Base-by-base conservation (phyloP, 108 stramenopile species). In the Pseudonitzschia pungens region DNA sequence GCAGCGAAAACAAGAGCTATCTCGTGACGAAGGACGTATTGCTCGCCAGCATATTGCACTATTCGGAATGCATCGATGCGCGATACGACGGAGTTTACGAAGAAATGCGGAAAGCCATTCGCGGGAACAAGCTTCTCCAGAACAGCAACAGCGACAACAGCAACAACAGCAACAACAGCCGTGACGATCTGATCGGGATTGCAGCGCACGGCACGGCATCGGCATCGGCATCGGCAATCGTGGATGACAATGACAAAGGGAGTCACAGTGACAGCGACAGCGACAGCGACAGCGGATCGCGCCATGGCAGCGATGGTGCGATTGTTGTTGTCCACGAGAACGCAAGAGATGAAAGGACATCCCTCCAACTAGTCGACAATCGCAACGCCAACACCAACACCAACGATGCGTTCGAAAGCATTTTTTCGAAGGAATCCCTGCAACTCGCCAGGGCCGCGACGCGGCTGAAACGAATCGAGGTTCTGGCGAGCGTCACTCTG, bases 1-100 rank as follows among this genome's bases (percentile, higher is more conserved):
- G n/a, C 21, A 56, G 20, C 20, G 29, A 3, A 28, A 22, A 15
- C 29, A 8, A 62, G 44, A 24, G 36, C 66, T 48, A 65, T 18
- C 50, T 89, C 31, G 70, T 81, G 44, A 84, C 89, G 7, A 74
- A 84, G 41, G 85, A 87, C 51, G 75, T 88, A 0, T 65, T 92
- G 14, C 74, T 89, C 16, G 91, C 91, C 33, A 82, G 85, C 53
- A 82, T 87, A 27, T 68, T 88, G 58, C 91, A 92, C 66, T 92
- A 84, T 71, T 77, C 81, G 31, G 88, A 92, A 70, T 92, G 88
- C 54, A 74, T 92, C 7, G 65, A 72, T 15, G 86, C 87, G 4
- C 67, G 87, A 22, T 73, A 77, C 45, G 77, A 75, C 1, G 87
- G 86, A 20, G 72, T 88, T 0, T 91, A 89, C 70, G 75, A 81